Evolutionary conservation across 2,329 filamentous ascomycete genomes (phyloP).

Genomic region (Orbilia brochopaga): DNA sequence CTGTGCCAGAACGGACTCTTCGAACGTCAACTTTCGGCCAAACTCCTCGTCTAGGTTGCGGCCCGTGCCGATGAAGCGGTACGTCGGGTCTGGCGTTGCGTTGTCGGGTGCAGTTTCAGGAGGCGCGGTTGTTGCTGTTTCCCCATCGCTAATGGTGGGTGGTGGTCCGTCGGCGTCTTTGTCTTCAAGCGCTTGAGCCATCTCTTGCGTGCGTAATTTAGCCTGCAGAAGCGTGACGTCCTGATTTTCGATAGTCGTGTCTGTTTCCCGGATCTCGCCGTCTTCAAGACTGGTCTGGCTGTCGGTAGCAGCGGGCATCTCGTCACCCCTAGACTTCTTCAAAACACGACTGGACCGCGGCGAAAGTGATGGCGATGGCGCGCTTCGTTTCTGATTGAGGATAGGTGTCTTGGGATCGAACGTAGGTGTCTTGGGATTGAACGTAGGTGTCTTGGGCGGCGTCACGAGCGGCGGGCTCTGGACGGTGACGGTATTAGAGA

Average conservation of each 20-base stretch:
- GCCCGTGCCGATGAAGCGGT: neutral
- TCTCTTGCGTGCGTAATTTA: too few species aligned
- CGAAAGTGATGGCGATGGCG: neutral
- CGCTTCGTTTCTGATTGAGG: neutral
- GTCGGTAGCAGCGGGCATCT: neutral
- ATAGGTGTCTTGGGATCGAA: neutral
- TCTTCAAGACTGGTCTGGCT: neutral
- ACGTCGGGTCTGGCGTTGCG: neutral
- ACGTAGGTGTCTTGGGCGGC: neutral
- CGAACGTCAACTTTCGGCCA: slow-evolving; percentile 3
- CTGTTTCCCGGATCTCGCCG: neutral
- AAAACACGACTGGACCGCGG: neutral
- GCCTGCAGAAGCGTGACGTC: too few species aligned
- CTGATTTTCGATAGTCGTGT: neutral
- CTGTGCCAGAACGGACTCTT: slow-evolving; percentile 5
- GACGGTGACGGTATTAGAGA: too few species aligned
- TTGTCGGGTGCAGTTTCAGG: too few species aligned
- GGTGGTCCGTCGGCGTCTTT: too few species aligned
- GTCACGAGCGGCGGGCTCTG: too few species aligned
- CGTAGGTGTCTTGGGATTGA: too few species aligned
- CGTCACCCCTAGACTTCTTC: neutral
- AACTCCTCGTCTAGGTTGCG: slow-evolving; percentile 18
- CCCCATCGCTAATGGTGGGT: too few species aligned
- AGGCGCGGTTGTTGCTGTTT: too few species aligned
- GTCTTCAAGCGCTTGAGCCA: too few species aligned